A percentile compares a stretch with the other conserved stretches of the same genome.
Conservation (phyloP, 495 filamentous ascomycete species). For the Xylaria nigripes region DNA sequence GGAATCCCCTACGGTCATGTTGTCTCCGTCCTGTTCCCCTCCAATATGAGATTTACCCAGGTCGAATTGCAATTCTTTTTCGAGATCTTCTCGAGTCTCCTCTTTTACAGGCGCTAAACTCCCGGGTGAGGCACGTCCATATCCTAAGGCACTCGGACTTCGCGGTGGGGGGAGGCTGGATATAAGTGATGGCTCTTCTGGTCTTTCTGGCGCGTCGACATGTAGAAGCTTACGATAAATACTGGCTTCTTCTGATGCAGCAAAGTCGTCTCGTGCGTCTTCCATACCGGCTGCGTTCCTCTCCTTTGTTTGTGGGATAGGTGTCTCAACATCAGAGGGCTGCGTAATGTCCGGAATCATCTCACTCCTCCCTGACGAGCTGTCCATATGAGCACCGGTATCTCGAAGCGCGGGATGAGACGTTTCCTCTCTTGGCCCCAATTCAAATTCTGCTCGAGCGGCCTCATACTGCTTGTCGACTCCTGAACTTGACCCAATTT, state of each 20-base stretch:
- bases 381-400: conserved; percentile 8
- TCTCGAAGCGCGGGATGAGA: background rate
- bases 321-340: conserved; percentile 1
- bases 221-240: background rate
- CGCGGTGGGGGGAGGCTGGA: conserved; percentile 13
- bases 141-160: conserved; percentile 17
- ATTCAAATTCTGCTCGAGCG: background rate
- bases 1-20: conserved; percentile 37
- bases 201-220: background rate
- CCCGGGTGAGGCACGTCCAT: conserved; percentile 31
- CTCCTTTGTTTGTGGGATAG: conserved; percentile 5
- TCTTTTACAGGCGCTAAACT: conserved; percentile 36
- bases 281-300: conserved; percentile 15
- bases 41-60: conserved; percentile 5
- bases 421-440: background rate
- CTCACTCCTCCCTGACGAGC: conserved; percentile 14
- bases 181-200: conserved; percentile 3
- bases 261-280: conserved; percentile 15
- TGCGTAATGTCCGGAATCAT: conserved; percentile 14
- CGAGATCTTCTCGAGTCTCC: conserved; percentile 31
- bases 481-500: conserved; percentile 11
- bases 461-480: background rate
- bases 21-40: conserved; percentile 40
- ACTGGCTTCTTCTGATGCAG: conserved; percentile 18
- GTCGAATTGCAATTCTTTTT: conserved; percentile 17